Percentiles rank a stretch among this genome's conserved stretches.
phyloP scores from a whole-genome alignment of 768 basidiomycete species.

The Pleurotus cornucopiae region DNA sequence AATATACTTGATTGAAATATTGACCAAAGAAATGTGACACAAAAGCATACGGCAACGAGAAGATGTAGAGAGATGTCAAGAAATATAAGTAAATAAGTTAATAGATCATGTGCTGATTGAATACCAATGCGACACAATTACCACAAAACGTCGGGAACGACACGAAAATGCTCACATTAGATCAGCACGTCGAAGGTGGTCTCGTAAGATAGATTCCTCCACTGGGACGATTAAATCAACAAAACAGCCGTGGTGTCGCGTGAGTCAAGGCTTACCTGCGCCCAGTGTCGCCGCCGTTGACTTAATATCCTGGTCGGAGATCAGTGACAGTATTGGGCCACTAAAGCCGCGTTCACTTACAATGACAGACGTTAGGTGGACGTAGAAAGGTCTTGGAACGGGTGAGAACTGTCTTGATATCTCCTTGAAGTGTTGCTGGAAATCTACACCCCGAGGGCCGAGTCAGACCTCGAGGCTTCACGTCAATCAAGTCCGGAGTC shows the following conservation, averaged over 20 bases:
- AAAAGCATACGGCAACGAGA: not conserved
- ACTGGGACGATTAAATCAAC: not conserved
- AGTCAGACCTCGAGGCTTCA: not conserved
- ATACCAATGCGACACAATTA: not conserved
- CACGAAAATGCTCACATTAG: slow-evolving; percentile 8
- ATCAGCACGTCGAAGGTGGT: slow-evolving; percentile 7
- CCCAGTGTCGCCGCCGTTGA: slow-evolving; percentile 69
- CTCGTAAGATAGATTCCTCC: slow-evolving; percentile 9
- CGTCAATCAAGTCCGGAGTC: not conserved
- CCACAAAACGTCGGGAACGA: not conserved
- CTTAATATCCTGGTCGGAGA: slow-evolving; percentile 55
- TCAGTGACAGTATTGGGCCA: slow-evolving; percentile 7
- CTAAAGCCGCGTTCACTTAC: slow-evolving; percentile 36
- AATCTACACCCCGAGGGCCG: slow-evolving; percentile 40
- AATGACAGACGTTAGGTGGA: slow-evolving; percentile 74
- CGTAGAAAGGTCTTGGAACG: slow-evolving; percentile 60
- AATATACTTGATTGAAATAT: not conserved
- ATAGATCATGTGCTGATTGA: not conserved
- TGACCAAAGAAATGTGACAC: not conserved
- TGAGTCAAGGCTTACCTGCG: slow-evolving; percentile 45
- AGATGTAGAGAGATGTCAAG: not conserved
- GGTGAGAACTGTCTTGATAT: slow-evolving; percentile 62
- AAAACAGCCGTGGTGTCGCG: slow-evolving; percentile 17
- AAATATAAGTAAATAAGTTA: not conserved
- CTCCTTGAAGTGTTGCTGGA: slow-evolving; percentile 78